Base-by-base conservation (phyloP, 371 early-diverging fungal genomes). In the Mortierella sp. region DNA sequence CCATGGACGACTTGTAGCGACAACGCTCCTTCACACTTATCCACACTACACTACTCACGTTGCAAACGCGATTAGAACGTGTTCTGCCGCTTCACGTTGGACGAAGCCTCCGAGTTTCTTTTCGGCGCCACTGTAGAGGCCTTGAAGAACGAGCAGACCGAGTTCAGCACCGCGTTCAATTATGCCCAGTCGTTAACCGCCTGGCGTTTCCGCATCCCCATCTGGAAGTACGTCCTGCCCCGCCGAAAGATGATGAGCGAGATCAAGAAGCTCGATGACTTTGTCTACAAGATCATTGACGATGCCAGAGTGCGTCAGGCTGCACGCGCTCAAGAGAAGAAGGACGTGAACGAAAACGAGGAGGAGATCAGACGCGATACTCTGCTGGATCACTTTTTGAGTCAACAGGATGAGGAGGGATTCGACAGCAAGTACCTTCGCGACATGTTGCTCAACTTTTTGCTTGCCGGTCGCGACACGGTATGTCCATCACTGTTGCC, bases 151-250 rank as follows among this genome's bases (percentile, higher is more conserved):
- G 77, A 79, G 44, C 51, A 76, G 24, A 72, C 78, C 4, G 77
- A 78, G 28, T 85, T 85, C 70, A 73, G 79, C 10, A 64, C 57
- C 0, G 81, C 86, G 19, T 85, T 85, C 77, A 85, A 85, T 59
- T 81, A 85, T 46, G 77, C 81, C 3, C 86, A 85, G 28, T 14
- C 78, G 26, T 72, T 85, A 53, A 69, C 82, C 21, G 78, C 81
- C 37, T 85, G 86, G 86, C 86, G 86, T 10, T 85, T 85, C 74
- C 86, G 86, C 10, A 76, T 85, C n/a, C 86, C 86, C 2, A 11
- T 73, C 28, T 85, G 85, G 85, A 77, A 71, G 34, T 71, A 75
- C 24, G 9, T 85, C 13, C 51, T 85, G 5, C 81, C 85, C 31
- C 78, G 37, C 50, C 69, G 67, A 26, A 57, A 70, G 26, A 51